These are phyloP conservation scores for Arthrobotrys entomopaga DNA, from an alignment of 2,329 filamentous ascomycete genomes.

Conservation along the genomic window DNA sequence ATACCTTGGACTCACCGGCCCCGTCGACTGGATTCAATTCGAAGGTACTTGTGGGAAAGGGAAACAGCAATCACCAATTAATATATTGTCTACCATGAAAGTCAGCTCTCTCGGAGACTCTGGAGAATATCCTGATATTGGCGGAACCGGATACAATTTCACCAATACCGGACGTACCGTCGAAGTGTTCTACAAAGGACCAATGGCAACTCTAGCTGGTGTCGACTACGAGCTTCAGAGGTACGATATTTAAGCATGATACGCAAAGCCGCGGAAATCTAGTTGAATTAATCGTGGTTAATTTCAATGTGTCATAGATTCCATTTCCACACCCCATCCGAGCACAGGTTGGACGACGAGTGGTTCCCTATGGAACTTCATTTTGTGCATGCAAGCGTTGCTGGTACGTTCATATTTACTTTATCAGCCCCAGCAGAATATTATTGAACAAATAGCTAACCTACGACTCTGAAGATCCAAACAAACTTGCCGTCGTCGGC, in stretches of 20 bases:
- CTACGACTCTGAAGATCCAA: constrained; percentile 10
- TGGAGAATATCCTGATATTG: constrained; percentile 62
- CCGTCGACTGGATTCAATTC: constrained; percentile 51
- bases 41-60: constrained; percentile 64
- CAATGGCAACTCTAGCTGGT: constrained; percentile 31
- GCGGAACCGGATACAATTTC: constrained; percentile 64
- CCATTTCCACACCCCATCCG: constrained; percentile 67
- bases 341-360: constrained; percentile 62
- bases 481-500: constrained; percentile 61
- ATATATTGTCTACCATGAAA: constrained; percentile 63
- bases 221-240: constrained; percentile 53
- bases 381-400: constrained; percentile 62
- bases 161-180: constrained; percentile 71
- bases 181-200: constrained; percentile 68
- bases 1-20: constrained; percentile 50
- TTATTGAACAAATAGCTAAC: constrained; percentile 13
- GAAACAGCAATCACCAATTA: constrained; percentile 69
- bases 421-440: not conserved
- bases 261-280: not conserved
- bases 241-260: constrained; percentile 1
- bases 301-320: constrained; percentile 64
- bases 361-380: constrained; percentile 64
- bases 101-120: constrained; percentile 60
- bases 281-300: constrained; percentile 56
- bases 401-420: constrained; percentile 56